Percentiles rank a stretch among this genome's conserved stretches.
phyloP scores from a whole-genome alignment of 2,329 filamentous ascomycete species.

The Periconia sp. region DNA sequence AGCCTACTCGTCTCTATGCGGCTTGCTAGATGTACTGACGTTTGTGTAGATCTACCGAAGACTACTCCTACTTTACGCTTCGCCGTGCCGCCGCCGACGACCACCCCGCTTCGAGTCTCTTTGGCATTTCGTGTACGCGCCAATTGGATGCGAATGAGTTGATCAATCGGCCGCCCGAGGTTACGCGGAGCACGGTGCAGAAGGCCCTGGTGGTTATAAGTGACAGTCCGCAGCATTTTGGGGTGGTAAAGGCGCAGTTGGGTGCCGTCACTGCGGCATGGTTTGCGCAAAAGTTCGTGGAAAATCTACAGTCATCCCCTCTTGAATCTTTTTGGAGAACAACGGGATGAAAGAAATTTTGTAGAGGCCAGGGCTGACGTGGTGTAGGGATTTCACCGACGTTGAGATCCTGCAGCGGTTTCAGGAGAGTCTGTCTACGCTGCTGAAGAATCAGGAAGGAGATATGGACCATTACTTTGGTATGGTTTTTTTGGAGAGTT shows the following conservation, averaged over 20 bases:
- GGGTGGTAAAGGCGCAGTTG: slow-evolving; percentile 86
- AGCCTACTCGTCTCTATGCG: not conserved
- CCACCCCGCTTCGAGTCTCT: slow-evolving; percentile 77
- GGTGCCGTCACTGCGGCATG: slow-evolving; percentile 91
- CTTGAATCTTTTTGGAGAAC: not conserved
- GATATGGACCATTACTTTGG: slow-evolving; percentile 88
- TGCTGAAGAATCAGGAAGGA: slow-evolving; percentile 67
- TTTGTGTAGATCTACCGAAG: slow-evolving; percentile 74
- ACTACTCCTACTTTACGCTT: slow-evolving; percentile 98
- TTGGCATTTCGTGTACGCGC: slow-evolving; percentile 93
- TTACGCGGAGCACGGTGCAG: slow-evolving; percentile 96
- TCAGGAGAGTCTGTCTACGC: slow-evolving; percentile 78
- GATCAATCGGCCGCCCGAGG: slow-evolving; percentile 79
- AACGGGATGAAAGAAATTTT: not conserved
- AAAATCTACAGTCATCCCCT: not conserved
- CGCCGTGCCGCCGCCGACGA: slow-evolving; percentile 59
- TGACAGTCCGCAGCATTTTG: slow-evolving; percentile 87
- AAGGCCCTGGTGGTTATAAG: slow-evolving; percentile 97
- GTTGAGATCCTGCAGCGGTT: slow-evolving; percentile 88
- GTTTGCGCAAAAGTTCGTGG: slow-evolving; percentile 81
- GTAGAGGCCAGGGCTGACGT: slow-evolving; percentile 14
- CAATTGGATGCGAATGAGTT: slow-evolving; percentile 84
- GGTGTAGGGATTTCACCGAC: slow-evolving; percentile 78
- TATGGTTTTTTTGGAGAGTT: slow-evolving; percentile 46
- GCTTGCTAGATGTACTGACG: not conserved